Evolutionary conservation across 2,329 filamentous ascomycete genomes (phyloP), one percentile per base, ranked within the genome.

Genomic region (Fusarium sp.): DNA sequence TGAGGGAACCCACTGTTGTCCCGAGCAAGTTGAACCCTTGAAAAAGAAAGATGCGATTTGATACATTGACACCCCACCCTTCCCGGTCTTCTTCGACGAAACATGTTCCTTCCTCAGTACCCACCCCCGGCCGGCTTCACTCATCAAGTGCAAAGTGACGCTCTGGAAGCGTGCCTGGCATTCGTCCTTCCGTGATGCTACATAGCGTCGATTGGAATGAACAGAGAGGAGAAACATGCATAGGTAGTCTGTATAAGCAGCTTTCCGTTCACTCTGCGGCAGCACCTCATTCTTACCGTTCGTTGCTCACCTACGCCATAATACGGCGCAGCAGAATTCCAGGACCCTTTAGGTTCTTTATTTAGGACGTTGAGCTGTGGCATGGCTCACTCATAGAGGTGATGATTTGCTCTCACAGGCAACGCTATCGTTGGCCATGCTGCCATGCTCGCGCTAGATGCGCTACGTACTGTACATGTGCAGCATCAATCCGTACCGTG

Each of bases 131-230:
- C 34, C 19, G 17, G 34, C 50, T 52, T 62, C 43, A 48, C 58
- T 38, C 43, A 28, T 66, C 19, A 26, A 43, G 39, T 38, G 40
- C 53, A 56, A 23, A 42, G 38, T 40, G 34, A 47, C 19, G 34
- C 49, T 23, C 49, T 52, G 39, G 26, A 59, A 59, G 65, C 51
- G 70, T 73, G 58, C 67, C 70, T 73, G 70, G 49, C 68, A 70
- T 68, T 71, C 61, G 42, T 55, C 48, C 51, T 52, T 58, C 59
- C 55, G 50, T 69, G 62, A 70, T 72, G 57, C 62, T 72, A 61
- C 47, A 23, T 42, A 70, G 68, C 66, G 67, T 57, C 68, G 68
- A 73, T 73, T 66, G 56, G 67, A 43, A 62, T 61, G 62, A 57
- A 49, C 49, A 65, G 61, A 57, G 39, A n/a, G 30, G 12, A 10